These are phyloP conservation scores for Bimuria novae-zelandiae DNA, from an alignment of 2,329 filamentous ascomycete species.

Conservation along the genomic window DNA sequence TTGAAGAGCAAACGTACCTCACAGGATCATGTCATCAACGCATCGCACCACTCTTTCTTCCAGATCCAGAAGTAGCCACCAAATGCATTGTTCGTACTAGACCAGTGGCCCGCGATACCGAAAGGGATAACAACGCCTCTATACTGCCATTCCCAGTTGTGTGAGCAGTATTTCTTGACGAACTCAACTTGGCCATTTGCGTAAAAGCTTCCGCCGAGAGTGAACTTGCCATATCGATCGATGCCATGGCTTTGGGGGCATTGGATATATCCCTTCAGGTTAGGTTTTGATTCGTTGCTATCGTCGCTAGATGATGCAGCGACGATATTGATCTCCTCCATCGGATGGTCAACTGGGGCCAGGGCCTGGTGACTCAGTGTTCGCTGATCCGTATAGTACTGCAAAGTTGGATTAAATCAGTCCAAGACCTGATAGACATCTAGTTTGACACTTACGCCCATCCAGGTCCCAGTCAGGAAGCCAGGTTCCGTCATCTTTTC, in stretches of 20 bases:
- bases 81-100: conserved; percentile 10
- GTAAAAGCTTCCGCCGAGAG: conserved; percentile 18
- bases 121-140: conserved; percentile 26
- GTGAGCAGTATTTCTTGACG: conserved; percentile 19
- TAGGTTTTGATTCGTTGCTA: conserved; percentile 1
- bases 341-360: conserved; percentile 15
- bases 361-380: not conserved
- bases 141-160: conserved; percentile 19
- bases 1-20: not conserved
- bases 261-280: conserved; percentile 8
- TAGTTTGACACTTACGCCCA: conserved; percentile 18
- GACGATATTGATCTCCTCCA: conserved; percentile 19
- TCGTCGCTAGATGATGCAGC: not conserved
- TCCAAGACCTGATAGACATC: too few relatives aligned
- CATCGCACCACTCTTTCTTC: conserved; percentile 28
- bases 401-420: conserved; percentile 5
- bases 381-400: conserved; percentile 20
- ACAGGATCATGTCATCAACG: not conserved
- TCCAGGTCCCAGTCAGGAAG: conserved; percentile 25
- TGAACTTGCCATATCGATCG: conserved; percentile 22
- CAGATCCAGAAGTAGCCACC: conserved; percentile 35
- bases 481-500: conserved; percentile 19
- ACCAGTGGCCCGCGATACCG: conserved; percentile 30
- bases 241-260: conserved; percentile 17
- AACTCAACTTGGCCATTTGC: conserved; percentile 21